Conservation (phyloP, 495 filamentous ascomycete genomes). For the Bombardia bombarda region DNA sequence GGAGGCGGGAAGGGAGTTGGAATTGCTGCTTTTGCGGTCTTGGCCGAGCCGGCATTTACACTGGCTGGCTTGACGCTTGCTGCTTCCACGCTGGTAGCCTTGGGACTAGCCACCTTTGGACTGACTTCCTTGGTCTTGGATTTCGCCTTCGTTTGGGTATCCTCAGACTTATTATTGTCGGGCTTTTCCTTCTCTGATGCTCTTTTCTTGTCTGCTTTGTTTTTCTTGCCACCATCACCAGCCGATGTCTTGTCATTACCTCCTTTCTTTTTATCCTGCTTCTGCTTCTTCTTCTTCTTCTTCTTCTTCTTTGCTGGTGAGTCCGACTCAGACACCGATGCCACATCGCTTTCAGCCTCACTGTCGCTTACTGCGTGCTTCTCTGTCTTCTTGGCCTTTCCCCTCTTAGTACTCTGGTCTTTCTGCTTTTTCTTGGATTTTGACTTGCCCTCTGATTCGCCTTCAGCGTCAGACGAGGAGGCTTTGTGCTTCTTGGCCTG, state of each 20-base stretch:
- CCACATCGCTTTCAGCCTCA: no score
- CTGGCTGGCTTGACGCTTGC: neutral
- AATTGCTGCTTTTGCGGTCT: neutral
- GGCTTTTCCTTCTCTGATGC: conserved; percentile 1
- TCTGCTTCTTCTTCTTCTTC: conserved; percentile 1
- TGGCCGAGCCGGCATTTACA: neutral
- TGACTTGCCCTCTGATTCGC: neutral
- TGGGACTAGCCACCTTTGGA: no score
- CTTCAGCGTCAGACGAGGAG: no score
- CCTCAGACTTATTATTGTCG: no score
- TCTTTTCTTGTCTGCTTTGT: conserved; percentile 1
- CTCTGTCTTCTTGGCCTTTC: neutral
- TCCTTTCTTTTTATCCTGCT: neutral
- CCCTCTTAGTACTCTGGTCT: neutral
- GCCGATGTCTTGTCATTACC: neutral
- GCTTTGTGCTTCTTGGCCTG: neutral
- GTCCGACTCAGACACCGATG: neutral
- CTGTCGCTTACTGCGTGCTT: no score
- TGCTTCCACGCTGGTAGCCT: no score
- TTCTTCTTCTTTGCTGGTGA: neutral
- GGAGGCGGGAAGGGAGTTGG: conserved; percentile 3
- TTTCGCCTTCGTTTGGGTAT: no score
- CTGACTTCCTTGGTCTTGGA: no score
- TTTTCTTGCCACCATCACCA: neutral
- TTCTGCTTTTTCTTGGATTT: neutral